phyloP scores from a whole-genome alignment of 148 eudicot genomes.

The Mesembryanthemum crystallinum region DNA sequence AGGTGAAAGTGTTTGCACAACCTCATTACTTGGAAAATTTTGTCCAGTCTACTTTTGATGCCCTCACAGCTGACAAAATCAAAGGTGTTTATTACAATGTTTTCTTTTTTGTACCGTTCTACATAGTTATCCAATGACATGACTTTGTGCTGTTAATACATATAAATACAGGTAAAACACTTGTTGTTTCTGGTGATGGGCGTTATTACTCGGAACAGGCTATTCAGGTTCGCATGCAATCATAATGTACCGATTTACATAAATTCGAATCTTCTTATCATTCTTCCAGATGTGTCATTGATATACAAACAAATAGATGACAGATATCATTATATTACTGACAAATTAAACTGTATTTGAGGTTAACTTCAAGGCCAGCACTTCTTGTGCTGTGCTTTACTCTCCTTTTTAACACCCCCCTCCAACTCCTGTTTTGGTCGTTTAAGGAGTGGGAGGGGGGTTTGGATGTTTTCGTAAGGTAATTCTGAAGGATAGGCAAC shows the following conservation, averaged over 20 bases:
- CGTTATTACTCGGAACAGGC: conserved; percentile 94
- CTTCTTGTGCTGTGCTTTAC: not conserved
- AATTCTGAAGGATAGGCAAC: too few relatives aligned
- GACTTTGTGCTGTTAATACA: not conserved
- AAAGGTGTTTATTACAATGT: conserved; percentile 27
- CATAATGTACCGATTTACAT: not conserved
- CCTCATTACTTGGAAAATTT: conserved; percentile 86
- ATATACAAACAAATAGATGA: not conserved
- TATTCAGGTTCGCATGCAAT: conserved; percentile 57
- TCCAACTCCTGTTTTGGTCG: too few relatives aligned
- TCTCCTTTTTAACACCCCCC: too few relatives aligned
- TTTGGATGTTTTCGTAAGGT: too few relatives aligned
- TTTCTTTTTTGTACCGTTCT: not conserved
- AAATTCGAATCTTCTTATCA: not conserved
- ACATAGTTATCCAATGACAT: not conserved
- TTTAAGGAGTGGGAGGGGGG: too few relatives aligned
- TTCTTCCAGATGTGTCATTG: not conserved
- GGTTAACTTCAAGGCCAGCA: not conserved
- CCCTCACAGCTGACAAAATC: conserved; percentile 75
- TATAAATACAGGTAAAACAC: conserved; percentile 67
- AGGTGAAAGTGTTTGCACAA: conserved; percentile 79
- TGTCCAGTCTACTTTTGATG: conserved; percentile 86
- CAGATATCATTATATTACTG: not conserved
- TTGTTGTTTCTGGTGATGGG: conserved; percentile 99
- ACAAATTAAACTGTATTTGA: not conserved